Percentiles rank a stretch among this genome's conserved stretches.
Conservation (phyloP, 208 protist genomes). For the Kentomonas sorsogonicus region DNA sequence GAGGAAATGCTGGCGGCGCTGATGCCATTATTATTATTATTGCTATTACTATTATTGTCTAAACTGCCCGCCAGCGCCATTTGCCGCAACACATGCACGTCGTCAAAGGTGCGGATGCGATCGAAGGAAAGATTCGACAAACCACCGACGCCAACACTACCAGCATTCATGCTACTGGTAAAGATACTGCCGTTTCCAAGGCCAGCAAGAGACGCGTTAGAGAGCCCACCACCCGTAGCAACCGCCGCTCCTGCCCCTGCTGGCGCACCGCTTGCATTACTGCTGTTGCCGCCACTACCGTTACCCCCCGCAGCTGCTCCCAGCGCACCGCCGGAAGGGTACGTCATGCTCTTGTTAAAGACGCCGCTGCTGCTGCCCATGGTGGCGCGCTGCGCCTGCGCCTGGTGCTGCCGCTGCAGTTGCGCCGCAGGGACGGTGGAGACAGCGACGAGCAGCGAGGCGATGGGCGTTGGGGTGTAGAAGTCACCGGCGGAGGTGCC, state of each 20-base stretch:
- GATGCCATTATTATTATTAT: conserved; percentile 7
- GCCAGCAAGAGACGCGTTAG: conserved; percentile 8
- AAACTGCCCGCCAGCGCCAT: not conserved
- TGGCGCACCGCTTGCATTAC: too few species aligned
- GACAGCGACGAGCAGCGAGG: conserved; percentile 25
- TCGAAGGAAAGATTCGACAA: too few species aligned
- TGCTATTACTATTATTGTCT: conserved; percentile 2
- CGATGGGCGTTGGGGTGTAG: conserved; percentile 16
- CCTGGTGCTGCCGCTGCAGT: conserved; percentile 9
- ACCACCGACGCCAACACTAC: not conserved
- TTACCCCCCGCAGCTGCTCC: not conserved
- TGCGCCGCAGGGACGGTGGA: conserved; percentile 25
- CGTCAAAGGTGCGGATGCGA: not conserved
- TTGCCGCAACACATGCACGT: not conserved
- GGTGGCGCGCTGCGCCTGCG: not conserved
- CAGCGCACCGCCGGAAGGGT: not conserved
- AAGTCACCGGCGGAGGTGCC: not conserved
- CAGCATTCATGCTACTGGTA: conserved; percentile 7
- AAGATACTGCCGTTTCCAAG: too few species aligned
- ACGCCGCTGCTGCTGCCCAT: not conserved
- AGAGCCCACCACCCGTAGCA: not conserved
- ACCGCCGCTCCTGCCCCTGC: not conserved
- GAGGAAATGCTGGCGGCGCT: not conserved
- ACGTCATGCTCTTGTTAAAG: not conserved
- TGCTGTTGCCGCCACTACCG: too few species aligned